phyloP scores from a whole-genome alignment of 2,329 filamentous ascomycete genomes.

The Epichloe typhina region DNA sequence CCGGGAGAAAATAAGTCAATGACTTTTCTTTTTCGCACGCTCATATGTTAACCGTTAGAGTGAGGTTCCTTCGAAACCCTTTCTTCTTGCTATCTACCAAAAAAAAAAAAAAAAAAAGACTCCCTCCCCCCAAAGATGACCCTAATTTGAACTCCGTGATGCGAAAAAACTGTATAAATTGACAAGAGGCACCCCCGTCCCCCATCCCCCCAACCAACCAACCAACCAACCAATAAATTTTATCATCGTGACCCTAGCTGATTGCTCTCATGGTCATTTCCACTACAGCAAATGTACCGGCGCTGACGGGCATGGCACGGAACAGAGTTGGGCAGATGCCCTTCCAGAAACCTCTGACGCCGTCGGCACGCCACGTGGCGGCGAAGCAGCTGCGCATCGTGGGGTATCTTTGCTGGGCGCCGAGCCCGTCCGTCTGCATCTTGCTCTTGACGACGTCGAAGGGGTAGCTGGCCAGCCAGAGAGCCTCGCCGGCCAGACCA shows the following conservation, averaged over 20 bases:
- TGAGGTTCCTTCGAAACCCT: too few relatives aligned
- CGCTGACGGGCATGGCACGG: slow-evolving; percentile 93
- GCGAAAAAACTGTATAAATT: background rate
- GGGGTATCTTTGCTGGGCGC: slow-evolving; percentile 53
- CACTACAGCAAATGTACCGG: slow-evolving; percentile 88
- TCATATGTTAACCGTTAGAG: too few relatives aligned
- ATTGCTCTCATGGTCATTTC: slow-evolving; percentile 54
- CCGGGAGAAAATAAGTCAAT: too few relatives aligned
- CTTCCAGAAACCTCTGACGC: slow-evolving; percentile 81
- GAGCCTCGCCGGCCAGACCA: slow-evolving; percentile 80
- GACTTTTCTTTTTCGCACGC: too few relatives aligned
- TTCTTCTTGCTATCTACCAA: background rate
- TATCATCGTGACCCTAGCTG: slow-evolving; percentile 18
- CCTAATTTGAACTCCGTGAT: background rate
- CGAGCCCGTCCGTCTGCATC: slow-evolving; percentile 97
- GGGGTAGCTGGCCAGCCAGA: slow-evolving; percentile 90
- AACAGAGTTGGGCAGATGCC: slow-evolving; percentile 81
- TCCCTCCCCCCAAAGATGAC: too few relatives aligned
- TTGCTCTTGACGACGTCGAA: slow-evolving; percentile 98
- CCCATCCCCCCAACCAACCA: too few relatives aligned
- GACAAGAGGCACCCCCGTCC: too few relatives aligned
- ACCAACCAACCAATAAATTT: background rate
- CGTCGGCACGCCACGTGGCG: slow-evolving; percentile 68
- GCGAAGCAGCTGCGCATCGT: slow-evolving; percentile 83
- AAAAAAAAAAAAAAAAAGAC: background rate